Percentiles rank a stretch among this genome's conserved stretches.
Conservation (phyloP, 371 early-diverging fungal genomes). For the Rhizopus microsporus region DNA sequence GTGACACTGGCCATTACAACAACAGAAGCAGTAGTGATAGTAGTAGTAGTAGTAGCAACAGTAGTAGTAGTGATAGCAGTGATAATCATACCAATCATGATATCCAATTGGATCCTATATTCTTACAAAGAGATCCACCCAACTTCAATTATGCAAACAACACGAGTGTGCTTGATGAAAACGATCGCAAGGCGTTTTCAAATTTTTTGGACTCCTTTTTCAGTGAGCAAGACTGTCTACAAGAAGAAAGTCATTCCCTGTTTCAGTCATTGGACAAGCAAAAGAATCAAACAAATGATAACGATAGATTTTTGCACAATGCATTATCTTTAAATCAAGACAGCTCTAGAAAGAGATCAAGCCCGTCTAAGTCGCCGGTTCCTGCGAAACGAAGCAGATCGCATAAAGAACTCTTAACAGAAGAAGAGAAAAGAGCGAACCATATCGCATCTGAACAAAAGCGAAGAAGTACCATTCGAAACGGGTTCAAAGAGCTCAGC, state of each 20-base stretch:
- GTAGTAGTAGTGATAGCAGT: too few species aligned
- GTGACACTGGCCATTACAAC: too few species aligned
- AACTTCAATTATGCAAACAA: background rate
- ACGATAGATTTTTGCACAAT: slow-evolving; percentile 3
- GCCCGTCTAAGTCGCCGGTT: background rate
- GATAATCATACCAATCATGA: background rate
- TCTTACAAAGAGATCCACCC: background rate
- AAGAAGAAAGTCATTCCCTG: slow-evolving; percentile 39
- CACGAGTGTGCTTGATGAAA: slow-evolving; percentile 35
- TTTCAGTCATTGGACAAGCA: slow-evolving; percentile 38
- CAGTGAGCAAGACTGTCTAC: slow-evolving; percentile 34
- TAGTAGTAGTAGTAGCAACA: too few species aligned
- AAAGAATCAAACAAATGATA: slow-evolving; percentile 14
- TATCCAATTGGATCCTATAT: background rate
- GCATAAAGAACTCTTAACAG: slow-evolving; percentile 72
- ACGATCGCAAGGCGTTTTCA: slow-evolving; percentile 47
- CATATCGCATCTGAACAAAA: slow-evolving; percentile 92
- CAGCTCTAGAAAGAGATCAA: background rate
- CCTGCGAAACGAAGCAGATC: slow-evolving; percentile 4
- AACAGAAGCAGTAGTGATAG: too few species aligned
- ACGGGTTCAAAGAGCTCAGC: slow-evolving; percentile 80
- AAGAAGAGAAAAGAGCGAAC: slow-evolving; percentile 85
- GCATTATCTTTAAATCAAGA: background rate
- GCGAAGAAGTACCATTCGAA: slow-evolving; percentile 83
- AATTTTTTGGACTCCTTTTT: slow-evolving; percentile 48